A percentile compares a stretch with the other conserved stretches of the same genome.
Conservation (phyloP, 2,329 filamentous ascomycete genomes). For the Penicillium sp. region DNA sequence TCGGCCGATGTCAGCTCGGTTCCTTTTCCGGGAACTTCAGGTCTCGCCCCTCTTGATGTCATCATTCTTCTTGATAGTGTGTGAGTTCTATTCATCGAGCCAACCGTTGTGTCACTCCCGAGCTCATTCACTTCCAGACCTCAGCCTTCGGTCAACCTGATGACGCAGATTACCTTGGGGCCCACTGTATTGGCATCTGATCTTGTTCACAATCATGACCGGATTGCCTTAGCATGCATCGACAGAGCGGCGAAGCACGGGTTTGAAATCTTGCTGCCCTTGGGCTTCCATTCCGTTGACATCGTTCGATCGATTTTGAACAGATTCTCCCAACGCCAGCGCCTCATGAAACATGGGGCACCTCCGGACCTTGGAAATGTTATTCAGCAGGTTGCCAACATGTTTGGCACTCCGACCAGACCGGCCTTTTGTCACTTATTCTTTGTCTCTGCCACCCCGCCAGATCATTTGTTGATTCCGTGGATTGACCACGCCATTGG, state of each 20-base stretch:
- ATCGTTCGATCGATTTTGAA: constrained; percentile 29
- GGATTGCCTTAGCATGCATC: constrained; percentile 36
- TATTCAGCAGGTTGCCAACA: constrained; percentile 33
- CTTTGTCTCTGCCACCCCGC: constrained; percentile 37
- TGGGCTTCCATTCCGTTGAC: constrained; percentile 34
- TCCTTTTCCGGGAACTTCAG: constrained; percentile 22
- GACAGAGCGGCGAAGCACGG: constrained; percentile 26
- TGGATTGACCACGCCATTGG: constrained; percentile 35
- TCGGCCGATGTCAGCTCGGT: constrained; percentile 36
- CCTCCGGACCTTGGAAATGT: constrained; percentile 24
- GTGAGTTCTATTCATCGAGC: constrained; percentile 32
- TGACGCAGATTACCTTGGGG: constrained; percentile 32
- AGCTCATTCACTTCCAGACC: constrained; percentile 17
- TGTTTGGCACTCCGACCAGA: constrained; percentile 33
- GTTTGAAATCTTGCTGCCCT: constrained; percentile 35
- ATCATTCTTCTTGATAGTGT: constrained; percentile 44
- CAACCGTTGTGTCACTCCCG: neutral
- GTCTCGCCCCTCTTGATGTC: constrained; percentile 41
- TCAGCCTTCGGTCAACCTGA: constrained; percentile 23
- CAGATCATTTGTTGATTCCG: constrained; percentile 29
- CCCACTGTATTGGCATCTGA: constrained; percentile 34
- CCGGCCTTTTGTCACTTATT: constrained; percentile 43
- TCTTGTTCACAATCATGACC: constrained; percentile 32
- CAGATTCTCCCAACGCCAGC: constrained; percentile 26
- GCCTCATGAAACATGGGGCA: constrained; percentile 15